phyloP scores from a whole-genome alignment of 805 yeast genomes.

The Diddensiella caesifluorescens region DNA sequence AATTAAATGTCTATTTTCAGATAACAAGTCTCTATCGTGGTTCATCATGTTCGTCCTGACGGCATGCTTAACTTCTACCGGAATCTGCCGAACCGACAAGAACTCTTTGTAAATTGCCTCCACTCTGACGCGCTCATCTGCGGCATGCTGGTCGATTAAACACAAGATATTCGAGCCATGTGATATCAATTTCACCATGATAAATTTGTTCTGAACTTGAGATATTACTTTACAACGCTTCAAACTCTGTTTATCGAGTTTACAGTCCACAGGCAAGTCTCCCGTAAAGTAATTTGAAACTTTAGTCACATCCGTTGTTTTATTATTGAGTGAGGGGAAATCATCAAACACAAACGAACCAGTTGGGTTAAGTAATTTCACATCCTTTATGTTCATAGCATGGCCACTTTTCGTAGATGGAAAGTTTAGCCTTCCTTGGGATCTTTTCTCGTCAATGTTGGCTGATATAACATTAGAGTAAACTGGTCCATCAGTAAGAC shows the following conservation, averaged over 20 bases:
- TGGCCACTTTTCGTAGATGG: background rate
- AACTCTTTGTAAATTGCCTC: constrained; percentile 39
- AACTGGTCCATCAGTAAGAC: no score
- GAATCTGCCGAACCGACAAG: constrained; percentile 30
- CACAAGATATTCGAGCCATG: constrained; percentile 33
- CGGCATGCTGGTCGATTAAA: constrained; percentile 74
- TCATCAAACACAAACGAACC: no score
- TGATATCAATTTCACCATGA: constrained; percentile 38
- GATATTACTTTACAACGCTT: constrained; percentile 19
- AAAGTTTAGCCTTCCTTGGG: no score
- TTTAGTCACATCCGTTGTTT: background rate
- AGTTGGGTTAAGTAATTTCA: background rate
- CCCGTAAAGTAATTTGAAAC: constrained; percentile 1
- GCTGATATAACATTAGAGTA: no score
- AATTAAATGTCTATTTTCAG: constrained; percentile 2
- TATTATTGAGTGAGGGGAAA: background rate
- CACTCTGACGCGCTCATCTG: constrained; percentile 66
- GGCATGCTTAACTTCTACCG: constrained; percentile 2
- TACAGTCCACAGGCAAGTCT: constrained; percentile 2
- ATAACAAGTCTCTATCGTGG: constrained; percentile 4
- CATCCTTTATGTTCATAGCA: background rate
- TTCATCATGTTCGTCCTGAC: background rate
- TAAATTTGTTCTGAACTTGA: constrained; percentile 63
- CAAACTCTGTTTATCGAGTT: constrained; percentile 13
- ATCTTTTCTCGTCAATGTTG: no score